A percentile compares a stretch with the other conserved stretches of the same genome.
These are phyloP conservation scores for Cicer arietinum DNA, from an alignment of 306 rosid species.

Conservation along the genomic window DNA sequence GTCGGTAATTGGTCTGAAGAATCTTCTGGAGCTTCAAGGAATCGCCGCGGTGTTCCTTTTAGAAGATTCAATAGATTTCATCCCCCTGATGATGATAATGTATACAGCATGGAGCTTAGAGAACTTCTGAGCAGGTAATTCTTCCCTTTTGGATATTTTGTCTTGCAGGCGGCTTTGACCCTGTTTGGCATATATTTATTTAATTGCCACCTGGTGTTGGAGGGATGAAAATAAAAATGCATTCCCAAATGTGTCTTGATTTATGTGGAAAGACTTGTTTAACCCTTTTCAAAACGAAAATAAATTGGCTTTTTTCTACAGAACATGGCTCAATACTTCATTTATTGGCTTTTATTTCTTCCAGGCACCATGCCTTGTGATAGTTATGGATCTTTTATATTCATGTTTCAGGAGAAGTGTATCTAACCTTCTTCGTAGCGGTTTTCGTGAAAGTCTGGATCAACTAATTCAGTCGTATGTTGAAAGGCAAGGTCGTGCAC, in stretches of 20 bases:
- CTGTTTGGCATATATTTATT: slow-evolving; percentile 26
- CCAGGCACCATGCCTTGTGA: slow-evolving; percentile 33
- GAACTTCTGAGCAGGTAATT: slow-evolving; percentile 96
- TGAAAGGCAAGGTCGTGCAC: slow-evolving; percentile 93
- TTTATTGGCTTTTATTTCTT: slow-evolving; percentile 37
- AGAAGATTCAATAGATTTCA: slow-evolving; percentile 90
- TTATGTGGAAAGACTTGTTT: slow-evolving; percentile 3
- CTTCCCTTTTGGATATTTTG: slow-evolving; percentile 30
- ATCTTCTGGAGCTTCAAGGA: slow-evolving; percentile 77
- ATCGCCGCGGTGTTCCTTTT: slow-evolving; percentile 71
- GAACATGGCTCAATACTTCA: slow-evolving; percentile 23
- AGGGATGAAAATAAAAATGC: slow-evolving; percentile 17
- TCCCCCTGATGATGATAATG: slow-evolving; percentile 97
- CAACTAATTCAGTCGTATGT: slow-evolving; percentile 96
- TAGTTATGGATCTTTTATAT: slow-evolving; percentile 42
- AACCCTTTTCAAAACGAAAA: slow-evolving; percentile 22
- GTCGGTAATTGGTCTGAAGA: slow-evolving; percentile 83
- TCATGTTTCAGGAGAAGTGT: slow-evolving; percentile 90
- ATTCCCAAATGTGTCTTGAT: background rate
- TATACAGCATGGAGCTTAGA: slow-evolving; percentile 99
- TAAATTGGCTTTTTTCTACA: slow-evolving; percentile 8
- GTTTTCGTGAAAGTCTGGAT: slow-evolving; percentile 98
- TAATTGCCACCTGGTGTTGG: slow-evolving; percentile 1
- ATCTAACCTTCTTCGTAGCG: slow-evolving; percentile 98
- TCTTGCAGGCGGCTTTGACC: slow-evolving; percentile 32